These are phyloP conservation scores for Cutaneotrichosporon spelunceum DNA, from an alignment of 1,284 basidiomycete species.

Conservation along the genomic window DNA sequence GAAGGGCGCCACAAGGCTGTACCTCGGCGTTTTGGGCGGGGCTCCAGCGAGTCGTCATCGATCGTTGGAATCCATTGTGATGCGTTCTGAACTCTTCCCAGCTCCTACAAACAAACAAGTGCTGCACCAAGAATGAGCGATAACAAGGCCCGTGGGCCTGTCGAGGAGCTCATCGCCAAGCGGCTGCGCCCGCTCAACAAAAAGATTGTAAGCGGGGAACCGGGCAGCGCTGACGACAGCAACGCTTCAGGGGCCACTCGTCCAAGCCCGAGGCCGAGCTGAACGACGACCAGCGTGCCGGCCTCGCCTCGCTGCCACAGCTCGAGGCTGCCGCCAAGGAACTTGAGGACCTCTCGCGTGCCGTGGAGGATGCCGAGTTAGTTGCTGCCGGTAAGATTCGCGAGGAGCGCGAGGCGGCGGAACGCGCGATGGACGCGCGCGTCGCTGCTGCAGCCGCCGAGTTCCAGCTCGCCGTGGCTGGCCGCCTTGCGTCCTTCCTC, in stretches of 20 bases:
- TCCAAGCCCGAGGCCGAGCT: conserved; percentile 64
- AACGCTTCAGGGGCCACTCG: conserved; percentile 67
- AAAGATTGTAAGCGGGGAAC: conserved; percentile 64
- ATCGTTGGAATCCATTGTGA: too few species aligned
- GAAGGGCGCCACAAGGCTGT: not conserved
- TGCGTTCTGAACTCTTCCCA: too few species aligned
- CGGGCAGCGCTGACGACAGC: conserved; percentile 53
- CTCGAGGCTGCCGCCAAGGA: conserved; percentile 75
- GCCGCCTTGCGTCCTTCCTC: conserved; percentile 63
- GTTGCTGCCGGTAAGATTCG: conserved; percentile 29
- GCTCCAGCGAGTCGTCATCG: conserved; percentile 1
- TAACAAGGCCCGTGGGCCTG: conserved; percentile 54
- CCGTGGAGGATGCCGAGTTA: conserved; percentile 57
- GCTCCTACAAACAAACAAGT: not conserved
- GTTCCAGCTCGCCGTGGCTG: conserved; percentile 49
- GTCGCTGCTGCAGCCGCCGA: conserved; percentile 13
- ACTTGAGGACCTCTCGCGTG: conserved; percentile 72
- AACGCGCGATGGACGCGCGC: conserved; percentile 15
- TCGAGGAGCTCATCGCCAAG: conserved; percentile 72
- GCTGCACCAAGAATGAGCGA: not conserved
- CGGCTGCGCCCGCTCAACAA: conserved; percentile 69
- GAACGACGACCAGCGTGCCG: conserved; percentile 76
- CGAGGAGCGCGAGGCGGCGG: conserved; percentile 30
- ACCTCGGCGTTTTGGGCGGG: conserved; percentile 3
- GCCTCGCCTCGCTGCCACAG: conserved; percentile 64